phyloP scores from a whole-genome alignment of 352 stramenopile genomes.

The Globisporangium viniferum region DNA sequence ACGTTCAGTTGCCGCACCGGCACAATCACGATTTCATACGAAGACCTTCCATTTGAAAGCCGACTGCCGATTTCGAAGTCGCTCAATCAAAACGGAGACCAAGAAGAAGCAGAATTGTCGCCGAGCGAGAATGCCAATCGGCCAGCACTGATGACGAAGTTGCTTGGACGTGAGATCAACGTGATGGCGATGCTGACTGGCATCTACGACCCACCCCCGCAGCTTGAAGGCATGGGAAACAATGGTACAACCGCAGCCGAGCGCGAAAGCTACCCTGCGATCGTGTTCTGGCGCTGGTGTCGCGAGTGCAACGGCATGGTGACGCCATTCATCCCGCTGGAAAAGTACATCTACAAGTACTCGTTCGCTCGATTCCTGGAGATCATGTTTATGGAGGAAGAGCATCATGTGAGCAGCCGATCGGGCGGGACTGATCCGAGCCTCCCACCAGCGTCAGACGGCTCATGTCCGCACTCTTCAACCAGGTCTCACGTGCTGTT shows the following conservation, averaged over 20 bases:
- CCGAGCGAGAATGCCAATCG: slow-evolving; percentile 14
- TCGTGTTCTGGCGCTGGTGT: slow-evolving; percentile 98
- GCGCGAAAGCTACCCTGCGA: slow-evolving; percentile 44
- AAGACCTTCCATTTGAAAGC: slow-evolving; percentile 69
- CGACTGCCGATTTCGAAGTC: slow-evolving; percentile 36
- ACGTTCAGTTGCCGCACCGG: slow-evolving; percentile 72
- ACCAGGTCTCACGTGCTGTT: slow-evolving; percentile 74
- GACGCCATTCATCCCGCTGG: slow-evolving; percentile 83
- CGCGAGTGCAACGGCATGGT: slow-evolving; percentile 92
- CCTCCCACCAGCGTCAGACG: slow-evolving; percentile 14
- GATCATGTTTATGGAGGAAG: slow-evolving; percentile 90
- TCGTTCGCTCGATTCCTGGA: slow-evolving; percentile 98
- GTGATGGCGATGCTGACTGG: slow-evolving; percentile 38
- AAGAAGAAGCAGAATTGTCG: slow-evolving; percentile 16
- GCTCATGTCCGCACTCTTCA: slow-evolving; percentile 40
- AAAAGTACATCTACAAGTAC: slow-evolving; percentile 96
- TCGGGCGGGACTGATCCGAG: not conserved
- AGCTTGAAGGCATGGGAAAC: slow-evolving; percentile 10
- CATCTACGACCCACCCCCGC: slow-evolving; percentile 27
- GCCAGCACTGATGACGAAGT: slow-evolving; percentile 22
- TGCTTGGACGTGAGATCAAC: slow-evolving; percentile 39
- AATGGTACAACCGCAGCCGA: slow-evolving; percentile 20
- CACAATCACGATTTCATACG: slow-evolving; percentile 79
- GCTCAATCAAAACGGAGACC: slow-evolving; percentile 30
- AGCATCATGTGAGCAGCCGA: slow-evolving; percentile 27